Conservation (phyloP, 2,329 filamentous ascomycete genomes). For the Madurella fahalii region DNA sequence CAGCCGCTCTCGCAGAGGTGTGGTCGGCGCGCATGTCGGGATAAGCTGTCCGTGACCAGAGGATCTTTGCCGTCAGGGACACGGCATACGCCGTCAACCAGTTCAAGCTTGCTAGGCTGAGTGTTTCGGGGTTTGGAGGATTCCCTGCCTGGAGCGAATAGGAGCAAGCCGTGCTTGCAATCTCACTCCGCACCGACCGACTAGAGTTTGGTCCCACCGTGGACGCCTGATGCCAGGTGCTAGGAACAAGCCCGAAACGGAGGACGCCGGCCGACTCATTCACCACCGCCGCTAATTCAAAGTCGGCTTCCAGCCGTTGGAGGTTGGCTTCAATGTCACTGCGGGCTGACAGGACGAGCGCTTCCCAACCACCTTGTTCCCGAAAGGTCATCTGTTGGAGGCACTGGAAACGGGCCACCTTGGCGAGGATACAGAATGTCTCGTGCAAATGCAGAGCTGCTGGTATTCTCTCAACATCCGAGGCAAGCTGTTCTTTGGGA, state of each 20-base stretch:
- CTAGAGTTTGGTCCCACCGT: background rate
- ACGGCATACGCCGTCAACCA: conserved; percentile 3
- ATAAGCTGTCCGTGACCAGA: conserved; percentile 10
- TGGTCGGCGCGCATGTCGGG: background rate
- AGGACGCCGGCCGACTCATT: conserved; percentile 4
- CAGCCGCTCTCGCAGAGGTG: conserved; percentile 1
- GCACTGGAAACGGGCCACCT: conserved; percentile 12
- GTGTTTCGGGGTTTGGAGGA: background rate
- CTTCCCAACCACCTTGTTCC: background rate
- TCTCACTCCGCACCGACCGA: background rate
- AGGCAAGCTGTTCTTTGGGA: conserved; percentile 5
- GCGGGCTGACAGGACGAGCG: background rate
- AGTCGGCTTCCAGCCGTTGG: conserved; percentile 10
- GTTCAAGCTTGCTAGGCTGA: conserved; percentile 5
- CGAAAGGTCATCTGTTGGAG: background rate
- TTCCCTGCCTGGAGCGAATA: background rate
- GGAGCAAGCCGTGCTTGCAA: background rate
- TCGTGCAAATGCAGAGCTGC: conserved; percentile 15
- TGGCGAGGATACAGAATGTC: conserved; percentile 11
- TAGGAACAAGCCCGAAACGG: background rate
- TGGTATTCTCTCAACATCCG: conserved; percentile 6
- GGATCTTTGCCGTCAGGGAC: conserved; percentile 8
- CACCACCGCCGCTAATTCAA: conserved; percentile 8
- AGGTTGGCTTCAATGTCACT: background rate
- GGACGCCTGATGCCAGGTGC: background rate